These are phyloP conservation scores for Tetradesmus obliquus DNA, from an alignment of 139 green algal genomes.

Conservation along the genomic window DNA sequence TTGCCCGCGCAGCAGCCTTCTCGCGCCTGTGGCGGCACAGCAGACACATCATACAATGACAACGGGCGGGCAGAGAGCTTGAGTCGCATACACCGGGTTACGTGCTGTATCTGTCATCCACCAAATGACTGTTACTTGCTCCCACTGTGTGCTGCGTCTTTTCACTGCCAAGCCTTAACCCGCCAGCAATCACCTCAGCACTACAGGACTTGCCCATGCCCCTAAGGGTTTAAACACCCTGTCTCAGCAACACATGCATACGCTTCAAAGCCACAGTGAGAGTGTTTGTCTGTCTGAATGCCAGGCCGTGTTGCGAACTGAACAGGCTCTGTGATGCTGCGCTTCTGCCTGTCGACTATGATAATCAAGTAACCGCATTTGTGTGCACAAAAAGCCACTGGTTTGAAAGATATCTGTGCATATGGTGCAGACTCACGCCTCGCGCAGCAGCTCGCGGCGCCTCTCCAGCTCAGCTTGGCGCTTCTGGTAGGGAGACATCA, in stretches of 20 bases:
- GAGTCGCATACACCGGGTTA: background rate
- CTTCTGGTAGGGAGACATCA: constrained; percentile 48
- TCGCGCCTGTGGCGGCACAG: constrained; percentile 28
- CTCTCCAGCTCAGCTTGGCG: constrained; percentile 53
- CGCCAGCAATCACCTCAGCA: too few species aligned
- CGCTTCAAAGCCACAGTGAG: background rate
- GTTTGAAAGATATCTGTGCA: background rate
- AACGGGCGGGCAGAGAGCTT: background rate
- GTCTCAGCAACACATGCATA: background rate
- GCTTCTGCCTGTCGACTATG: background rate
- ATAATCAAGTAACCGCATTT: too few species aligned
- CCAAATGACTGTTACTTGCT: background rate
- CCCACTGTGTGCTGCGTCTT: too few species aligned
- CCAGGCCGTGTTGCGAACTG: background rate
- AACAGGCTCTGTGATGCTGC: background rate
- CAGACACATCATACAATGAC: background rate
- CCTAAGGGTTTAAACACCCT: too few species aligned
- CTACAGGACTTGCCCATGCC: too few species aligned
- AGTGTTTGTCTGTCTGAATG: background rate
- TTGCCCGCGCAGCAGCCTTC: constrained; percentile 31
- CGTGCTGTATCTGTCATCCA: background rate
- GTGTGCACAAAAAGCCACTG: too few species aligned
- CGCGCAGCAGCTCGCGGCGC: constrained; percentile 49
- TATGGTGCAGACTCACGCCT: constrained; percentile 28
- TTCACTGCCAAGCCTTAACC: too few species aligned